These are phyloP conservation scores for Candida taoyuanica DNA, from an alignment of 805 yeast species.

Conservation along the genomic window DNA sequence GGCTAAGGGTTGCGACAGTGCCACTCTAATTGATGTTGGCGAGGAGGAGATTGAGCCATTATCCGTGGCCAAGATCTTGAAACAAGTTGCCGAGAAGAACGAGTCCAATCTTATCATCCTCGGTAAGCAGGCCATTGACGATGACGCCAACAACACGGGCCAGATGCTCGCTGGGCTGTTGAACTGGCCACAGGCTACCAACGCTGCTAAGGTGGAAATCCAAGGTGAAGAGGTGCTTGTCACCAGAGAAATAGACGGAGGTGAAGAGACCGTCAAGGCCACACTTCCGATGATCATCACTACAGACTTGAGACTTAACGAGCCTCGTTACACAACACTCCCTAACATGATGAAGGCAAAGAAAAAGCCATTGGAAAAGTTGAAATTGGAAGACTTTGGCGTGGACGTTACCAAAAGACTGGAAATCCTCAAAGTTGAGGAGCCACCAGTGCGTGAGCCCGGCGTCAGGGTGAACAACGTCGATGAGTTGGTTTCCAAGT, in stretches of 20 bases:
- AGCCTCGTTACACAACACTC: conserved; percentile 91
- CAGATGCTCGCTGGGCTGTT: conserved; percentile 92
- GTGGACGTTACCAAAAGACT: conserved; percentile 60
- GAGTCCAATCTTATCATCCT: conserved; percentile 74
- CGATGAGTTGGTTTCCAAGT: conserved; percentile 74
- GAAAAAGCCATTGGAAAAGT: conserved; percentile 83
- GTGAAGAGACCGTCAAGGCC: conserved; percentile 77
- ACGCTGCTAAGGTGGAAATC: conserved; percentile 79
- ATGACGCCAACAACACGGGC: conserved; percentile 92
- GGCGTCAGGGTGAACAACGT: conserved; percentile 79
- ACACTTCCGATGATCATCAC: conserved; percentile 82
- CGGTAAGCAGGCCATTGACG: conserved; percentile 97
- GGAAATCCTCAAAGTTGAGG: conserved; percentile 68
- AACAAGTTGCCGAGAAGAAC: conserved; percentile 65
- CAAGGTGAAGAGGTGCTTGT: conserved; percentile 56
- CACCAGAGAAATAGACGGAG: conserved; percentile 94
- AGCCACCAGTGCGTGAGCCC: conserved; percentile 78
- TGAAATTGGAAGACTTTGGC: conserved; percentile 58
- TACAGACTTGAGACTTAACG: conserved; percentile 89
- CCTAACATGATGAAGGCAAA: conserved; percentile 98
- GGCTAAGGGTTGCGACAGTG: conserved; percentile 90
- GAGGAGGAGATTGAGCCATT: conserved; percentile 78
- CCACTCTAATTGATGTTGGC: conserved; percentile 77
- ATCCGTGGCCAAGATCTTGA: conserved; percentile 79
- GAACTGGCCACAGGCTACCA: conserved; percentile 96